Conservation (phyloP, 169 alveolate species). For the Plasmodium gallinaceum region DNA sequence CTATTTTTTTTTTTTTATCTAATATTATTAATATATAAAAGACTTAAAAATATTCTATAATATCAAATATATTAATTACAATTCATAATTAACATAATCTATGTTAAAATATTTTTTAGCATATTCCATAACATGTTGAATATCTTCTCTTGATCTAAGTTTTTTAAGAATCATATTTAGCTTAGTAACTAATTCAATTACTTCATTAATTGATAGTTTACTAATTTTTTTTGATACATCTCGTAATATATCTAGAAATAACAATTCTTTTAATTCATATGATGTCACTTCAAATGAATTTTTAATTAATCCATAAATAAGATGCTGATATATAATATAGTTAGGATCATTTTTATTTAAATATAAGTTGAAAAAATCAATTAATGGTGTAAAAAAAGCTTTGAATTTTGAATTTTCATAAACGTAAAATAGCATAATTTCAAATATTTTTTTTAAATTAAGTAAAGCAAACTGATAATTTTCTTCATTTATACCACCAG, state of each 20-base stretch:
- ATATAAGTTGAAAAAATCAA: slow-evolving; percentile 50
- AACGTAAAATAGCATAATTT: slow-evolving; percentile 28
- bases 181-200: slow-evolving; percentile 30
- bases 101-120: slow-evolving; percentile 8
- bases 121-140: slow-evolving; percentile 31
- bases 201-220: slow-evolving; percentile 17
- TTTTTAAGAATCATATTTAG: slow-evolving; percentile 45
- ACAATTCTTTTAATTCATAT: slow-evolving; percentile 47
- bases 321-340: slow-evolving; percentile 34
- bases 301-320: slow-evolving; percentile 41
- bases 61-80: background rate
- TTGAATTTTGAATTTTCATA: slow-evolving; percentile 57
- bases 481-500: slow-evolving; percentile 22
- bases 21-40: no score
- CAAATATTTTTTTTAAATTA: slow-evolving; percentile 26
- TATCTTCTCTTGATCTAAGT: slow-evolving; percentile 69
- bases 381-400: slow-evolving; percentile 30
- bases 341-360: slow-evolving; percentile 39
- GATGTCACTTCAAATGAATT: slow-evolving; percentile 31
- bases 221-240: slow-evolving; percentile 47
- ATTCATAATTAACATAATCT: slow-evolving; percentile 37
- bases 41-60: no score
- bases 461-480: slow-evolving; percentile 45
- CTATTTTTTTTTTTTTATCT: no score
- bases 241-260: slow-evolving; percentile 46